Evolutionary conservation across 2,329 filamentous ascomycete species (phyloP).

Genomic region (Rhinocladiella mackenziei): DNA sequence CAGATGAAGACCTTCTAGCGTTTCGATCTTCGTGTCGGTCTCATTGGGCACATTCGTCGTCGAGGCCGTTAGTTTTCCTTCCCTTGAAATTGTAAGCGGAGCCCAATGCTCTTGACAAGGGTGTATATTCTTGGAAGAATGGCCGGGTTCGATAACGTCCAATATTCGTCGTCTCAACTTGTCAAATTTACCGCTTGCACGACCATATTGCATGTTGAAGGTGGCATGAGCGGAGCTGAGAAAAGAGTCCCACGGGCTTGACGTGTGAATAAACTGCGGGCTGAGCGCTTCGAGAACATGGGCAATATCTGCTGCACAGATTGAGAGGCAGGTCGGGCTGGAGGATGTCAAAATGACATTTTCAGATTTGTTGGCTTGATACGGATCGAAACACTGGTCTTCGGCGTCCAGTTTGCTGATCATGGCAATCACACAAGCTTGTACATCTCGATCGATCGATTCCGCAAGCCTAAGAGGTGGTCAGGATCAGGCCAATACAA

Average conservation of each 20-base stretch:
- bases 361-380: conserved; percentile 2
- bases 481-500: conserved; percentile 10
- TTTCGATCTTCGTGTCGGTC: neutral
- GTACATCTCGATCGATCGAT: conserved; percentile 16
- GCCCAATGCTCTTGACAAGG: conserved; percentile 27
- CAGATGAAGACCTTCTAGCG: conserved; percentile 14
- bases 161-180: conserved; percentile 23
- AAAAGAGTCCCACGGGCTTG: conserved; percentile 35
- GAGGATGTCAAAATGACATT: neutral
- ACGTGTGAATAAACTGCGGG: conserved; percentile 73
- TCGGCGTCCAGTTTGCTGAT: conserved; percentile 21
- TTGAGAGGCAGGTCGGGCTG: conserved; percentile 5
- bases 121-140: conserved; percentile 26
- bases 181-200: conserved; percentile 23
- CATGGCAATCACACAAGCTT: conserved; percentile 17
- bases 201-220: conserved; percentile 23
- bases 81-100: conserved; percentile 10
- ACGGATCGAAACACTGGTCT: conserved; percentile 16
- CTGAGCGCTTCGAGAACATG: conserved; percentile 48
- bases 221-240: conserved; percentile 21
- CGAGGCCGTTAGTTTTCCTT: conserved; percentile 11
- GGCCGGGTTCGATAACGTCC: conserved; percentile 26
- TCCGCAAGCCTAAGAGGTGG: conserved; percentile 28
- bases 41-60: neutral
- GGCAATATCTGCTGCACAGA: conserved; percentile 26